Percentiles rank a stretch among this genome's conserved stretches.
Conservation (phyloP, 176 grass and related monocot species). For the Neostapfia colusana region DNA sequence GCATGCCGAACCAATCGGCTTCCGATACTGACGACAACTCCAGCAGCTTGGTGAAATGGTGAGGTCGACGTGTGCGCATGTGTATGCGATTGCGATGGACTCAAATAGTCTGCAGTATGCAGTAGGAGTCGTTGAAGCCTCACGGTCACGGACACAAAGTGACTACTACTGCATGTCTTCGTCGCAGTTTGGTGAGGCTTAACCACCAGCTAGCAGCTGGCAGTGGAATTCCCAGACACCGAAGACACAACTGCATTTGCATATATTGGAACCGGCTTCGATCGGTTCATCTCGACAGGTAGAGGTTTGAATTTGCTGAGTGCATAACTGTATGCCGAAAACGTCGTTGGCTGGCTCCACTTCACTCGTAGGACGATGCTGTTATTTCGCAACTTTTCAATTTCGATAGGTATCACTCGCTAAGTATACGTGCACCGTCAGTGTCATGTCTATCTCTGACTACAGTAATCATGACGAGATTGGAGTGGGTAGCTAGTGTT, state of each 20-base stretch:
- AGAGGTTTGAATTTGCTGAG: neutral
- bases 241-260: neutral
- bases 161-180: neutral
- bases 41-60: too few species aligned
- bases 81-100: too few species aligned
- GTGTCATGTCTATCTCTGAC: too few species aligned
- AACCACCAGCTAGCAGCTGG: neutral
- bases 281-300: neutral
- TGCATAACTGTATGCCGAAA: neutral
- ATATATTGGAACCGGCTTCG: neutral
- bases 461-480: too few species aligned
- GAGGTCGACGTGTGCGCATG: too few species aligned
- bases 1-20: neutral
- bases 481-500: too few species aligned
- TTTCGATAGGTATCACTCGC: too few species aligned
- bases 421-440: too few species aligned
- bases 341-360: neutral
- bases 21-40: neutral
- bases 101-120: too few species aligned
- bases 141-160: too few species aligned
- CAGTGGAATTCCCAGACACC: neutral
- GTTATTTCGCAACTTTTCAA: neutral
- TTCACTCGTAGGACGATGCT: neutral
- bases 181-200: slow-evolving; percentile 23
- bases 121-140: too few species aligned